phyloP scores from a whole-genome alignment of 352 stramenopile genomes.

The Pythium guiyangense region DNA sequence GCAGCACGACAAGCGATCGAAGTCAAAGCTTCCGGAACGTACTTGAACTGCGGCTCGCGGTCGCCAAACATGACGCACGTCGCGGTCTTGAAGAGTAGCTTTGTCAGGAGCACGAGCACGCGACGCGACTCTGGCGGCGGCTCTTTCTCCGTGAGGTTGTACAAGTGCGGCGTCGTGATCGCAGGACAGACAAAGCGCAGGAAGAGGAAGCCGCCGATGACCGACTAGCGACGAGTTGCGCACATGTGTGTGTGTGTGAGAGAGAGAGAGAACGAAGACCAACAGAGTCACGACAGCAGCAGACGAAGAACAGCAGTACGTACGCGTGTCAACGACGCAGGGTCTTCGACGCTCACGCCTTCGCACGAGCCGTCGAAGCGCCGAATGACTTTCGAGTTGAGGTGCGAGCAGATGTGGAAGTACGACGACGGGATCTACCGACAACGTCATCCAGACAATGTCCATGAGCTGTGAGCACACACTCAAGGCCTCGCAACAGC shows the following conservation, averaged over 20 bases:
- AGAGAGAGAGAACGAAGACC: too few species aligned
- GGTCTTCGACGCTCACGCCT: conserved; percentile 50
- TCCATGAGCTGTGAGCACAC: background rate
- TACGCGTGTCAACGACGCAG: conserved; percentile 50
- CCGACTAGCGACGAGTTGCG: conserved; percentile 30
- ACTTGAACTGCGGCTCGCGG: conserved; percentile 79
- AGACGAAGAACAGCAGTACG: conserved; percentile 1
- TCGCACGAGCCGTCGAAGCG: conserved; percentile 64
- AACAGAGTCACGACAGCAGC: background rate
- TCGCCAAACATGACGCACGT: conserved; percentile 85
- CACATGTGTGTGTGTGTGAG: conserved; percentile 1
- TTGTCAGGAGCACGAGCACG: conserved; percentile 84
- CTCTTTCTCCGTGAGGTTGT: conserved; percentile 74
- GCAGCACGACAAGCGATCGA: background rate
- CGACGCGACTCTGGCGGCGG: conserved; percentile 64
- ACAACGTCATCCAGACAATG: background rate
- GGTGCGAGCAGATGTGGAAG: conserved; percentile 72
- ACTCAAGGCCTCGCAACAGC: background rate
- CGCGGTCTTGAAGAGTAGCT: conserved; percentile 85
- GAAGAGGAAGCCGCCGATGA: conserved; percentile 86
- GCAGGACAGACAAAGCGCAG: conserved; percentile 86
- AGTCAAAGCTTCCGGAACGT: conserved; percentile 15
- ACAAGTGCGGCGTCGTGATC: conserved; percentile 83
- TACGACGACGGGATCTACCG: conserved; percentile 61
- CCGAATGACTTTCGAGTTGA: conserved; percentile 67